These are phyloP conservation scores for Prunus davidiana DNA, from an alignment of 306 rosid species.

Conservation along the genomic window DNA sequence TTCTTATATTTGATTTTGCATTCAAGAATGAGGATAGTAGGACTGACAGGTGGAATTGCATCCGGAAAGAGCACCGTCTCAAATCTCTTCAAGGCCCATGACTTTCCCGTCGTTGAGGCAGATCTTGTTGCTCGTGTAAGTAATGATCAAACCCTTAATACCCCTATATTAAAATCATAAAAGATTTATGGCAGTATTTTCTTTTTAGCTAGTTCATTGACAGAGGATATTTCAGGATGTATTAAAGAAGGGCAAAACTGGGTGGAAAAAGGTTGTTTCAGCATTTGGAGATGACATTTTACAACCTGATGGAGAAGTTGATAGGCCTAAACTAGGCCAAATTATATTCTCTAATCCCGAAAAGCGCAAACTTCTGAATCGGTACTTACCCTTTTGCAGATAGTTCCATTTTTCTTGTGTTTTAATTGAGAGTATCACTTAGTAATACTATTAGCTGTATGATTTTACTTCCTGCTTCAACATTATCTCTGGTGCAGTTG, in stretches of 20 bases:
- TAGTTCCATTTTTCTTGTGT: neutral
- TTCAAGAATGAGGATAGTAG: slow-evolving; percentile 64
- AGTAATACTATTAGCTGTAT: neutral
- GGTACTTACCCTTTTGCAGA: slow-evolving; percentile 28
- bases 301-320: slow-evolving; percentile 66
- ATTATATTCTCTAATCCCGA: slow-evolving; percentile 69
- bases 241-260: slow-evolving; percentile 63
- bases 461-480: neutral
- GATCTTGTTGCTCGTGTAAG: slow-evolving; percentile 75
- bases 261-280: slow-evolving; percentile 67
- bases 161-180: neutral
- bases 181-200: too few species aligned
- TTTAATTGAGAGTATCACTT: too few species aligned
- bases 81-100: slow-evolving; percentile 70
- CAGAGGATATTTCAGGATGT: slow-evolving; percentile 44
- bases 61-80: slow-evolving; percentile 89
- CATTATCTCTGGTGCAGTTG: neutral
- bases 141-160: neutral
- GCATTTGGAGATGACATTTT: slow-evolving; percentile 76
- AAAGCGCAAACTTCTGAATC: slow-evolving; percentile 75
- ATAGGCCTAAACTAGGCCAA: slow-evolving; percentile 71
- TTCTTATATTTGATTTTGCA: neutral
- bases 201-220: neutral
- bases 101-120: slow-evolving; percentile 70
- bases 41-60: slow-evolving; percentile 77